Evolutionary conservation across 2,329 filamentous ascomycete species (phyloP).

Genomic region (Alternaria sp.): DNA sequence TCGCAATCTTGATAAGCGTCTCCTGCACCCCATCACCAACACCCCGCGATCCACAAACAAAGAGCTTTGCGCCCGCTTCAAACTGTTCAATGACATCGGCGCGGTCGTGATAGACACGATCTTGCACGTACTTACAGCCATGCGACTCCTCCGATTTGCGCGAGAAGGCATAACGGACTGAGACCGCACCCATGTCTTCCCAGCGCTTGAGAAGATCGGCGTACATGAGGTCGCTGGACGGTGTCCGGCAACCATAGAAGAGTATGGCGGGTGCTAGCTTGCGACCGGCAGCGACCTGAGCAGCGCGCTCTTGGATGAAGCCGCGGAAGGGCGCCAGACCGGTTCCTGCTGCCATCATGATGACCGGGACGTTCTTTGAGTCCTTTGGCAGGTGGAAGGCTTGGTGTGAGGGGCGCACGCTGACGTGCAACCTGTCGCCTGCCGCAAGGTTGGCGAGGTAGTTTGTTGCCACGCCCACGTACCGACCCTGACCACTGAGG

Average conservation of each 20-base stretch:
- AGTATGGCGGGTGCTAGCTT: slow-evolving; percentile 68
- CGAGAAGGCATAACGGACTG: slow-evolving; percentile 69
- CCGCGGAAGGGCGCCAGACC: slow-evolving; percentile 56
- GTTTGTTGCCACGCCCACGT: slow-evolving; percentile 55
- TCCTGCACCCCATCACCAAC: slow-evolving; percentile 57
- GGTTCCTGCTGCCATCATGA: slow-evolving; percentile 51
- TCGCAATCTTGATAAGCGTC: slow-evolving; percentile 54
- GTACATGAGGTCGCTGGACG: slow-evolving; percentile 67
- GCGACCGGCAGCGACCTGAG: slow-evolving; percentile 58
- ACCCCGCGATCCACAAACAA: slow-evolving; percentile 67
- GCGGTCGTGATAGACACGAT: slow-evolving; percentile 59
- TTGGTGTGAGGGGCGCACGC: slow-evolving; percentile 52
- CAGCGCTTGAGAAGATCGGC: slow-evolving; percentile 65
- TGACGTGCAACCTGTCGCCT: slow-evolving; percentile 55
- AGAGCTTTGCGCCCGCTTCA: slow-evolving; percentile 63
- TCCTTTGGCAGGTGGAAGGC: slow-evolving; percentile 57
- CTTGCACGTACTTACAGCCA: slow-evolving; percentile 64
- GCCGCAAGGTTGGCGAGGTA: slow-evolving; percentile 53
- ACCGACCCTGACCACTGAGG: slow-evolving; percentile 53
- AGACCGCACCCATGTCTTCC: slow-evolving; percentile 67
- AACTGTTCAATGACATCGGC: slow-evolving; percentile 57
- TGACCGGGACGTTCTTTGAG: slow-evolving; percentile 51
- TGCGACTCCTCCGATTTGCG: slow-evolving; percentile 52
- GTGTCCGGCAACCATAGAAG: slow-evolving; percentile 69
- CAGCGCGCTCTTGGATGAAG: slow-evolving; percentile 53